Conservation (phyloP, 257 asterid species). For the Nicotiana sylvestris region DNA sequence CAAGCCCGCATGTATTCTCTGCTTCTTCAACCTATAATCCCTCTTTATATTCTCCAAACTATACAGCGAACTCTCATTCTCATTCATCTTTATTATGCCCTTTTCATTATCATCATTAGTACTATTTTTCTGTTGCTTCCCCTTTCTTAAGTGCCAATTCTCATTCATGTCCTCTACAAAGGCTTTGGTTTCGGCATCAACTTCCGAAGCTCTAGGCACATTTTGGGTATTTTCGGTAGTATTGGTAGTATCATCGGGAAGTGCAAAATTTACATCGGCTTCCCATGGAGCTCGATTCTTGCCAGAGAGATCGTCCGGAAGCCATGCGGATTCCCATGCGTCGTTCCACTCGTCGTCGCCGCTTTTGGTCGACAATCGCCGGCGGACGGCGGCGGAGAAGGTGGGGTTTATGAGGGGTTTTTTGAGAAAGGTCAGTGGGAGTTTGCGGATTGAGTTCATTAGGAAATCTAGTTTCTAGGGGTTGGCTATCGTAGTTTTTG, state of each 20-base stretch:
- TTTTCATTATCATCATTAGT: not conserved
- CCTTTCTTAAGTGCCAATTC: constrained; percentile 91
- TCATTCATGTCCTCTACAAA: constrained; percentile 96
- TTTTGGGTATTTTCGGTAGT: constrained; percentile 22
- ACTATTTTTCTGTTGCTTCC: constrained; percentile 27
- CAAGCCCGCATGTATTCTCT: constrained; percentile 75
- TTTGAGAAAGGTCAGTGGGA: constrained; percentile 25
- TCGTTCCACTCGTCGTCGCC: constrained; percentile 84
- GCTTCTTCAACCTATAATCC: constrained; percentile 86
- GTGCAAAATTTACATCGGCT: constrained; percentile 65
- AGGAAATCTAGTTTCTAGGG: not conserved
- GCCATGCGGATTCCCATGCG: constrained; percentile 95
- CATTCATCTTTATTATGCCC: constrained; percentile 17
- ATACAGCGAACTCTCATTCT: constrained; percentile 34
- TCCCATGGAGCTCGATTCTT: constrained; percentile 83
- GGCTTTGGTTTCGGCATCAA: constrained; percentile 73
- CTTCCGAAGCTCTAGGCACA: constrained; percentile 22
- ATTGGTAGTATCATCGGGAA: constrained; percentile 1
- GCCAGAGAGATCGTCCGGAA: constrained; percentile 65
- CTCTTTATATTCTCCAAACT: constrained; percentile 74
- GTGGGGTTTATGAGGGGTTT: constrained; percentile 28
- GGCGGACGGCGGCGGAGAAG: constrained; percentile 28
- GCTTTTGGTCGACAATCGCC: constrained; percentile 33
- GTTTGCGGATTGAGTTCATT: constrained; percentile 41
- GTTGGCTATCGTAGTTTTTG: too few relatives aligned